Base-by-base conservation (phyloP, 441 rosid species). In the Gossypium schwendimanii region DNA sequence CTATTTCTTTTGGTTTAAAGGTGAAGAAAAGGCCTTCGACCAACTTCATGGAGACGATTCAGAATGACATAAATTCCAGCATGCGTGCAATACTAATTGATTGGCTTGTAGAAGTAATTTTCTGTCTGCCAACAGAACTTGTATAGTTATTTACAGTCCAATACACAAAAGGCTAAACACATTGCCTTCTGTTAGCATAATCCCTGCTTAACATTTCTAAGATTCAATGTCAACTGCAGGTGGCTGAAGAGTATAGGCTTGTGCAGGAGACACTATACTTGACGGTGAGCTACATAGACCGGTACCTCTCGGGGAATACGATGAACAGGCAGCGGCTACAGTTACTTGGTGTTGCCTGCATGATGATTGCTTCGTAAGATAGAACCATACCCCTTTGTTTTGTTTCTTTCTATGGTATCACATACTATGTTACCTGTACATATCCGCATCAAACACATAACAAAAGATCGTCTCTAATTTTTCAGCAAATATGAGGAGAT, bases 311-410 rank as follows among this genome's bases (percentile, higher is more conserved):
- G 0, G 98, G 97, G 28, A 91, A 90, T 59, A 70, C 69, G 55
- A 88, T 93, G 80, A 87, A 80, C 76, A 90, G 93, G 79, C 94
- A 90, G 60, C 84, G 86, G 63, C 80, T 91, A 58, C 97, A 93
- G 82, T 80, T 95, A 72, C 97, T 95, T 63, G 98, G 97, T 75
- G 88, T 95, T 72, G 83, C 95, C 72, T 91, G 92, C 86, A 87
- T 91, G 97, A 87, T 93, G 96, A 89, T 95, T 77, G 97, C 99
- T 64, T 75, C 97, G 98, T 95, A 82, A 83, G 93, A 63, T 78
- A 64, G 24, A 70, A 55, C 64, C 68, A 18, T 7, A 24, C 47
- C 18, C 62, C 52, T 36, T 52, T 4, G 53, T 59, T 21, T n/a
- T 44, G 39, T 18, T 4, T 58, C 6, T 55, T 21, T 26, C 3